Evolutionary conservation across 345 rosid species (phyloP), one percentile per base, ranked within the genome.

Genomic region (Lepidium africanum): DNA sequence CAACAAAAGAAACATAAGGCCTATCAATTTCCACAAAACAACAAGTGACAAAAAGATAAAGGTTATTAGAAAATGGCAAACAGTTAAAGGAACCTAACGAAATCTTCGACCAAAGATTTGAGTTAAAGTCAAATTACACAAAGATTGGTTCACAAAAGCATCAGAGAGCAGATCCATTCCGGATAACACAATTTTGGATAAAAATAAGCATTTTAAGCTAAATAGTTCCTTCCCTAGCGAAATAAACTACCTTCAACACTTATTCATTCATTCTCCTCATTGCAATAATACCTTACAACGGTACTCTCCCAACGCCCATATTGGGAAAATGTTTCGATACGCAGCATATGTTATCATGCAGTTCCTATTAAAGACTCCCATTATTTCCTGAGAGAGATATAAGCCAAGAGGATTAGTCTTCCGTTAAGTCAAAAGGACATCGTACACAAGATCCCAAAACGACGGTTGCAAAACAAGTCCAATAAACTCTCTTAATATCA

Each of bases 341-440:
- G 89, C 95, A 0, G 89, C 76, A 15, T 86, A 88, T 3, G 84
- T 78, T 56, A 88, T 88, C 95, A 82, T 84, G 68, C 91, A 86
- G 70, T 88, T 86, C 76, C 39, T 84, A 58, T 86, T 86, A 71
- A 88, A 86, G 2, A 88, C 91, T 74, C 94, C 94, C 87, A 88
- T 86, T 59, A 86, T 82, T 80, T 86, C 89, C 94, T 86, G 83
- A 36, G 23, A 81, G 36, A 58, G 14, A 50, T 30, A 30, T 30
- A 14, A 43, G 30, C 14, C 32, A 38, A 42, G 3, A 32, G 57
- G 10, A 38, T 45, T 10, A 48, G 4, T 30, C 3, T 27, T 32
- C 23, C 5, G 3, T 27, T 30, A 30, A 30, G 33, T 30, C 33
- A 5, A 5, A 30, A 30, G 7, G 33, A 30, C 2, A 30, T 27